These are phyloP conservation scores for Yamadazyma scolyti DNA, from an alignment of 805 yeast genomes.

Conservation along the genomic window DNA sequence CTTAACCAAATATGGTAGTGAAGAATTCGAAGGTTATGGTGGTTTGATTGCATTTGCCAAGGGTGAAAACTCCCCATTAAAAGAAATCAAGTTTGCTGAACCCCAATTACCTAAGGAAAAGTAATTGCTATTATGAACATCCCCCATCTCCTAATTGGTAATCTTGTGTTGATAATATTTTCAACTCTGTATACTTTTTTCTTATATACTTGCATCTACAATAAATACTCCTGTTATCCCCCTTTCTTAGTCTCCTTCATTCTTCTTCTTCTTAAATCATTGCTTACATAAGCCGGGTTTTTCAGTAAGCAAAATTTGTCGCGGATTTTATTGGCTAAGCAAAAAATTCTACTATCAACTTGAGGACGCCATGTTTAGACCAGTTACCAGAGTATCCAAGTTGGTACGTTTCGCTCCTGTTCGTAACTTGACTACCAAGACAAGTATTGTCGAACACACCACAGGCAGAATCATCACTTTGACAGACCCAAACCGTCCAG, in stretches of 20 bases:
- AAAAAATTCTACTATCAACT: slow-evolving; percentile 1
- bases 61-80: slow-evolving; percentile 35
- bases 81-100: slow-evolving; percentile 34
- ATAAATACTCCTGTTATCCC: background rate
- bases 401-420: slow-evolving; percentile 1
- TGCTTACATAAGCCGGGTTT: background rate
- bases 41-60: slow-evolving; percentile 33
- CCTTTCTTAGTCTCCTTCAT: background rate
- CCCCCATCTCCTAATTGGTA: background rate
- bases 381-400: slow-evolving; percentile 3
- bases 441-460: slow-evolving; percentile 36
- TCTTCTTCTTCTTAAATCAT: background rate
- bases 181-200: slow-evolving; percentile 1
- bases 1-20: slow-evolving; percentile 27
- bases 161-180: too few species aligned
- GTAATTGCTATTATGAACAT: slow-evolving; percentile 1
- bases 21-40: slow-evolving; percentile 23
- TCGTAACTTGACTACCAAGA: slow-evolving; percentile 29
- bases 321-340: slow-evolving; percentile 8
- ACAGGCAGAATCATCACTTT: slow-evolving; percentile 37
- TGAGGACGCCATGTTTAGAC: slow-evolving; percentile 6
- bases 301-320: slow-evolving; percentile 6
- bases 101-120: slow-evolving; percentile 21
- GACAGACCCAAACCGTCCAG: slow-evolving; percentile 41
- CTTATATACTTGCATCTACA: background rate